Percentiles rank a stretch among this genome's conserved stretches.
Evolutionary conservation across 805 yeast species (phyloP).

Genomic region (Cyberlindnera mycetangii): DNA sequence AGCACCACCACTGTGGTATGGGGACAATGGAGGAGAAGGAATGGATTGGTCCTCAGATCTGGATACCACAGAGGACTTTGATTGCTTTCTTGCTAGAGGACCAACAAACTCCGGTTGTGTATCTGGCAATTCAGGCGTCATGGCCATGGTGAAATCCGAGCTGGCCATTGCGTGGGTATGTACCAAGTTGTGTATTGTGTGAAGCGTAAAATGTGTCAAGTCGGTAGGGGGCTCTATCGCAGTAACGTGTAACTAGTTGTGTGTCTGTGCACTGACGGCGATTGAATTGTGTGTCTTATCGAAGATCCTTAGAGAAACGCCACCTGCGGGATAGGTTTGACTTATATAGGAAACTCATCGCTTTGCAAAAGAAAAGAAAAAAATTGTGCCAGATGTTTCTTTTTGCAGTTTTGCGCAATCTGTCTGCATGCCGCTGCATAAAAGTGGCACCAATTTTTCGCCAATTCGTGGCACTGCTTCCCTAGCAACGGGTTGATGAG

Average conservation of each 20-base stretch:
- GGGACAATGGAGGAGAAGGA: conserved; percentile 46
- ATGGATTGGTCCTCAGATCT: conserved; percentile 32
- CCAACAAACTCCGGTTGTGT: conserved; percentile 15
- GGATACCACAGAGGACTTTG: conserved; percentile 23
- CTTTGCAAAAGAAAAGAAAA: conserved; percentile 3
- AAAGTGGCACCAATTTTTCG: conserved; percentile 1
- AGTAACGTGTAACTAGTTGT: too few species aligned
- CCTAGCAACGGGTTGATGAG: conserved; percentile 2
- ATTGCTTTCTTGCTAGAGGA: conserved; percentile 24
- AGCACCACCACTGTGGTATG: conserved; percentile 29
- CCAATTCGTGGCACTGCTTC: conserved; percentile 7
- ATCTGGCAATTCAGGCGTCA: conserved; percentile 27
- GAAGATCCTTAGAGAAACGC: not conserved
- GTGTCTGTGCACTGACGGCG: not conserved
- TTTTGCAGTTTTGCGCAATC: conserved; percentile 14
- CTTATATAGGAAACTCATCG: conserved; percentile 4
- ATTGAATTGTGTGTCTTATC: not conserved
- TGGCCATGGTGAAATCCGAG: conserved; percentile 19
- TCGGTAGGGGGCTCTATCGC: not conserved
- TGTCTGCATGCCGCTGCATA: conserved; percentile 8
- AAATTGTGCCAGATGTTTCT: conserved; percentile 5
- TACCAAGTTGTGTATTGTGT: not conserved
- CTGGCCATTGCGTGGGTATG: conserved; percentile 8
- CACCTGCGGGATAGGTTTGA: conserved; percentile 1
- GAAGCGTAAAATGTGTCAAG: not conserved